Evolutionary conservation across 164 flowering plant genomes (phyloP).

Genomic region (Vitis cinerea): DNA sequence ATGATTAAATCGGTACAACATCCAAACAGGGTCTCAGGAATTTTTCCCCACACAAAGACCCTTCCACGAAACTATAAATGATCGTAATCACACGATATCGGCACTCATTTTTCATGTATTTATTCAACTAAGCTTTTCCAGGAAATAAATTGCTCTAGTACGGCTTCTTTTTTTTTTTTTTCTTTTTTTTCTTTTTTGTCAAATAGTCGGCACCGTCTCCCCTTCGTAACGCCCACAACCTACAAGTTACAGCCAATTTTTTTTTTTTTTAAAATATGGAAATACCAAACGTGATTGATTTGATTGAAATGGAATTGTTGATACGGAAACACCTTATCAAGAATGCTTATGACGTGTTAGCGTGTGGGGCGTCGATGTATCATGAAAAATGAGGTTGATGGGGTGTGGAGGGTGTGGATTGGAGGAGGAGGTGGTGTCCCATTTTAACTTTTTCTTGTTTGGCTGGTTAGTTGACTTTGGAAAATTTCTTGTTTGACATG

Average conservation of each 20-base stretch:
- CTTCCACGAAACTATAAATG: too few species aligned
- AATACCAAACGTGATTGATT: background rate
- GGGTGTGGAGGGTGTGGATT: slow-evolving; percentile 8
- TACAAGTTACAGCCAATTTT: too few species aligned
- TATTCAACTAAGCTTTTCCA: too few species aligned
- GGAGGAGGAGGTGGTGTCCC: background rate
- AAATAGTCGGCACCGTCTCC: slow-evolving; percentile 21
- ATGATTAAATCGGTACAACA: too few species aligned
- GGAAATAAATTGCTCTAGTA: background rate
- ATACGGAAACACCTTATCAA: slow-evolving; percentile 5
- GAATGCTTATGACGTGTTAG: too few species aligned
- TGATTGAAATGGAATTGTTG: background rate
- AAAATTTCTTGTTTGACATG: too few species aligned
- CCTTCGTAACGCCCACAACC: too few species aligned
- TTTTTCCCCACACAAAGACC: too few species aligned
- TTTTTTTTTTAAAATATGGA: background rate
- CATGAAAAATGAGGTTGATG: background rate
- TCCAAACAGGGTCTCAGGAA: too few species aligned
- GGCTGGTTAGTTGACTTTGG: slow-evolving; percentile 3
- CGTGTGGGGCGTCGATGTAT: background rate
- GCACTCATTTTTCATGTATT: too few species aligned
- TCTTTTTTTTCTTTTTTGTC: background rate
- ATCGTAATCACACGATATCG: too few species aligned
- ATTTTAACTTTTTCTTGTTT: slow-evolving; percentile 8
- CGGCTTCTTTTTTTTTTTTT: background rate